phyloP scores from a whole-genome alignment of 2,329 filamentous ascomycete genomes.

The Dothideomycetes sp. region DNA sequence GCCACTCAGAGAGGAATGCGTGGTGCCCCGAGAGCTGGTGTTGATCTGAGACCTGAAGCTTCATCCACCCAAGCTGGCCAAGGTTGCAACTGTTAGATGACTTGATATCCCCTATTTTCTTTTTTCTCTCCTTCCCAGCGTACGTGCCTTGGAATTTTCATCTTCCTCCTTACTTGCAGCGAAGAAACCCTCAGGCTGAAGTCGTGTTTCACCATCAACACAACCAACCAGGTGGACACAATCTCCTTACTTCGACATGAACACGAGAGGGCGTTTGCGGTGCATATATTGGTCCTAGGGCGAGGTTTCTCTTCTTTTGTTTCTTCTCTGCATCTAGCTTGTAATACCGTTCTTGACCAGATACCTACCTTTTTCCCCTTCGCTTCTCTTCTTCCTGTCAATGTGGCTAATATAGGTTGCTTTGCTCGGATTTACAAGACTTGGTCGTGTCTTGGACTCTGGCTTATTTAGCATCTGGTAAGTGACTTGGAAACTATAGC shows the following conservation, averaged over 20 bases:
- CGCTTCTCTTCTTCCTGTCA: background rate
- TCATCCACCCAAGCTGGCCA: constrained; percentile 50
- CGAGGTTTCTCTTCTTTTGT: constrained; percentile 3
- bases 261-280: constrained; percentile 13
- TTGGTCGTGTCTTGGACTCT: no score
- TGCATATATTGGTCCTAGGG: constrained; percentile 12
- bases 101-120: no score
- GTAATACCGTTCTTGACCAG: constrained; percentile 11
- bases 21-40: constrained; percentile 50
- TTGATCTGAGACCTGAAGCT: constrained; percentile 55
- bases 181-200: no score
- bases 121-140: background rate
- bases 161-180: constrained; percentile 5
- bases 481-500: no score
- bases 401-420: no score
- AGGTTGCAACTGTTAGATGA: constrained; percentile 54
- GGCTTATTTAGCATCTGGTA: no score
- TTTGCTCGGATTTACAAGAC: no score
- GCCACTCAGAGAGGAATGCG: constrained; percentile 82
- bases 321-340: constrained; percentile 12
- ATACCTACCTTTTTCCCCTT: background rate
- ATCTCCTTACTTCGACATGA: constrained; percentile 9
- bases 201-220: constrained; percentile 1
- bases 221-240: constrained; percentile 7
- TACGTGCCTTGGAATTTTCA: background rate